phyloP scores from a whole-genome alignment of 106 monocot species.

The Phalaenopsis aphrodite region DNA sequence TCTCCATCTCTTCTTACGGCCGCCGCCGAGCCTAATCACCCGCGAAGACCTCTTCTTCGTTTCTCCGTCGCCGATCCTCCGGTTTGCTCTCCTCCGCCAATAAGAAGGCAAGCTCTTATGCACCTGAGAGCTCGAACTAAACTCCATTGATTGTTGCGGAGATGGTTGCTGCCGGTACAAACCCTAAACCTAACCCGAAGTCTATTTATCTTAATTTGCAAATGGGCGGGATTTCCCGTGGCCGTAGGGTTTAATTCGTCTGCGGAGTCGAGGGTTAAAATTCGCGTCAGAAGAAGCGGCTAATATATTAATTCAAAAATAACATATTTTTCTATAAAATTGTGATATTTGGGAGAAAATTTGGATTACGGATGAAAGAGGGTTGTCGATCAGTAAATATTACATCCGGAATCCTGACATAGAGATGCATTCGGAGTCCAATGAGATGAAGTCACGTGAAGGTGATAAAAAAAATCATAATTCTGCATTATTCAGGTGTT shows the following conservation, averaged over 20 bases:
- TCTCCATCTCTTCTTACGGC: not conserved
- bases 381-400: no score
- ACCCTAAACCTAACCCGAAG: not conserved
- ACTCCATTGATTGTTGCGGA: not conserved
- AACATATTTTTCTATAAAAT: no score
- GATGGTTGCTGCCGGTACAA: not conserved
- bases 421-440: no score
- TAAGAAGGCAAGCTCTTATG: not conserved
- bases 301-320: no score
- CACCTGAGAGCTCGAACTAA: not conserved
- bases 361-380: no score
- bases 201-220: not conserved
- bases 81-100: not conserved
- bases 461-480: no score
- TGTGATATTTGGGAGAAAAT: no score
- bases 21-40: slow-evolving; percentile 7
- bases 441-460: no score
- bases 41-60: not conserved
- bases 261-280: not conserved
- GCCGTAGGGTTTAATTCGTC: not conserved
- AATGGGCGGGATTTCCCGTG: not conserved
- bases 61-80: not conserved
- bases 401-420: no score
- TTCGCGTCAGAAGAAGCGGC: not conserved
- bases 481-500: no score